Base-by-base conservation (phyloP, 768 basidiomycete species). In the Naganishia randhawae region DNA sequence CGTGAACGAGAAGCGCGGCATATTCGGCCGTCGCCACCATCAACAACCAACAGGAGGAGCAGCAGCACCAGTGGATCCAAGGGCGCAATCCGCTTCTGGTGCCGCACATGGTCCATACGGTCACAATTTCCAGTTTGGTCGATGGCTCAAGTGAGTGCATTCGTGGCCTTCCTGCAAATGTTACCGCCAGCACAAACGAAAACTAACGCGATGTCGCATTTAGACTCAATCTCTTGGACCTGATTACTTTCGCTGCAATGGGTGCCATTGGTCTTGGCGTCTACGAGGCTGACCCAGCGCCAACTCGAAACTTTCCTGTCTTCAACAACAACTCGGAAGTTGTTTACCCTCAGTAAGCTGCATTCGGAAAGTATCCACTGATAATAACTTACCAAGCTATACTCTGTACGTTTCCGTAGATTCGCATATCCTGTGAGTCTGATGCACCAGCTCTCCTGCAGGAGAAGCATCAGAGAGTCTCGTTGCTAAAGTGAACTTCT, bases 161-260 rank as follows among this genome's bases (percentile, higher is more conserved):
- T 31, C 25, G 19, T n/a, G 1, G 52, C 14, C 57, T 19, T 65
- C 22, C 31, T 14, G 19, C 19, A 19, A 9, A 7, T 50, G n/a
- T 8, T 45, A 19, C 8, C 4, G 9, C 55, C 55, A 63, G 9
- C 25, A 37, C 16, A 39, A 16, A 37, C 22, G 22, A 14, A 63
- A 31, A 17, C 29, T 17, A 16, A 62, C 17, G 17, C 2, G n/a
- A 16, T n/a, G 25, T 22, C 14, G 11, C 11, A 25, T 19, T 85
- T 17, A 79, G 83, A 65, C 80, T 84, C 6, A 84, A 86, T 80
- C 82, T 80, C 6, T 73, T 84, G 53, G 85, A 86, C 69, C 71
- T 86, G 14, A 78, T 86, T 31, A 85, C 85, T 1, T 85, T 86
- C 85, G 83, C 82, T 0, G 73, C 83, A n/a, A 84, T 85, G 82